Base-by-base conservation (phyloP, 805 yeast species). In the Suhomyces pyralidae region DNA sequence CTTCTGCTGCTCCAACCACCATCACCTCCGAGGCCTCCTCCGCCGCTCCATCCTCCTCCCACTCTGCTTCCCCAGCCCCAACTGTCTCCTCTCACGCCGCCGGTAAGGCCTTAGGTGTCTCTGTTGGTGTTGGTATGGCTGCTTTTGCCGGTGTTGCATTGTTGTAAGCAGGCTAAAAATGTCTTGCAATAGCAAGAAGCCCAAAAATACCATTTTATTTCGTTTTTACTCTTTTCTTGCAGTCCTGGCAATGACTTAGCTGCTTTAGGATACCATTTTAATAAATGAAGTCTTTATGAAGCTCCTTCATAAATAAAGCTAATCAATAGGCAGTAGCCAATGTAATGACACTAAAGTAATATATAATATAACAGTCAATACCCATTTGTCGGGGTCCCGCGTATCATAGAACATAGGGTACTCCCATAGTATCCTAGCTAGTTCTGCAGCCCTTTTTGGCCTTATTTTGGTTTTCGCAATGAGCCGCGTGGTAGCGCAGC, bases 51-150 rank as follows among this genome's bases (percentile, higher is more conserved):
- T 20, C 43, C n/a, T 20, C 49, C 22, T 26, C 52, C 12, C n/a
- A 46, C 9, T 30, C 32, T 17, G 28, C 51, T 44, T 10, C 30
- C 6, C 9, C 25, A n/a, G 40, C 42, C 22, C 17, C 49, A 38
- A 19, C 56, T 48, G 26, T 54, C 52, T 40, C 45, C 38, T 40
- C 57, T 17, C 26, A 36, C 25, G 51, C 54, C 24, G 68, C 55
- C 24, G 68, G 58, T 45, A 60, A 58, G 52, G 54, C 51, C 55
- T 53, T 51, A 40, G 61, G 59, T 38, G 52, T 59, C 47, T 57
- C 68, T 9, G 55, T 60, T 48, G 69, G 66, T 30, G 66, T 63
- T 36, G 69, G 68, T 51, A 55, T 63, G 43, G 55, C 59, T 34
- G 68, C 65, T 26, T 50, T 63, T 46, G 59, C 64, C 30, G 67